Evolutionary conservation across 1,139 yeast genomes (phyloP).

Genomic region (Hansenula anomala): DNA sequence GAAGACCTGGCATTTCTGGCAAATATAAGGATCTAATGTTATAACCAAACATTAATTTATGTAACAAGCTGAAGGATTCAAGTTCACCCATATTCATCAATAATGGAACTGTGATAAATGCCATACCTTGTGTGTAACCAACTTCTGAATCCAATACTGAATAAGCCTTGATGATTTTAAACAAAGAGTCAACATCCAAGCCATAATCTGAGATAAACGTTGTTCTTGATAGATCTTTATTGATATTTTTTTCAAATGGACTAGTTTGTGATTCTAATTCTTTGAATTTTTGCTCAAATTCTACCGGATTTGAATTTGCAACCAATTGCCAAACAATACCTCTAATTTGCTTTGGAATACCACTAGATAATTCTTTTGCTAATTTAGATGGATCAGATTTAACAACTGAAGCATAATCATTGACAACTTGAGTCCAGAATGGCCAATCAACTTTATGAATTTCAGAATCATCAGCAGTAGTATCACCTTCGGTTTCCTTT

Average conservation of each 20-base stretch:
- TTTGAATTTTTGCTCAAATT: conserved; percentile 63
- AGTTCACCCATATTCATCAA: conserved; percentile 74
- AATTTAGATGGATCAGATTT: conserved; percentile 54
- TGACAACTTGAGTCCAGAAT: conserved; percentile 80
- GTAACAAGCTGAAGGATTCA: conserved; percentile 81
- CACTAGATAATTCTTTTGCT: conserved; percentile 57
- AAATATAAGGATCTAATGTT: conserved; percentile 69
- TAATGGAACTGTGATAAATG: conserved; percentile 81
- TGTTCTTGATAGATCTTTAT: conserved; percentile 79
- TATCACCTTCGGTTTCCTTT: conserved; percentile 11
- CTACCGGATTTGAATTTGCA: conserved; percentile 67
- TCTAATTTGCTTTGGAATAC: conserved; percentile 81
- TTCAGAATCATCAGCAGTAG: conserved; percentile 21
- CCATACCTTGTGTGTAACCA: conserved; percentile 98
- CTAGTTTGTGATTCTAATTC: conserved; percentile 49
- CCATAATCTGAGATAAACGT: conserved; percentile 63
- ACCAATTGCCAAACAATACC: conserved; percentile 92
- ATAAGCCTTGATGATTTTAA: conserved; percentile 76
- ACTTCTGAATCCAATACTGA: conserved; percentile 86
- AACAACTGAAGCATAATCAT: conserved; percentile 67
- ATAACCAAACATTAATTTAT: conserved; percentile 80
- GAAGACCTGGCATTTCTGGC: conserved; percentile 93
- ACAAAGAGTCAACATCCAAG: conserved; percentile 58
- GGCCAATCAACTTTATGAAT: conserved; percentile 68
- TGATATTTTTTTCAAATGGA: conserved; percentile 71